Percentiles rank a stretch among this genome's conserved stretches.
phyloP scores from a whole-genome alignment of 78 protist genomes.

The Dictyostelium purpureum region DNA sequence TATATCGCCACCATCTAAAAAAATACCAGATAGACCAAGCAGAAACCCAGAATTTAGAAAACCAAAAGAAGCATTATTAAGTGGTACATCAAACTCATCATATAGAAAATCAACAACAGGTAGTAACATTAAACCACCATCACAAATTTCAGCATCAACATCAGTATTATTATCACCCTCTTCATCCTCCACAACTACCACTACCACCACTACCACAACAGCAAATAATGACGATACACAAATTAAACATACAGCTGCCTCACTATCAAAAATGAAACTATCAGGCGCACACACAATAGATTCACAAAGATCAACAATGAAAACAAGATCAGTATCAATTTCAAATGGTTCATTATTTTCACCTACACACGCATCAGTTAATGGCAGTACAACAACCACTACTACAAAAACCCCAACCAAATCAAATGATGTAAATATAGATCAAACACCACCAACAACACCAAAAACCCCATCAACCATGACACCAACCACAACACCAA shows the following conservation, averaged over 20 bases:
- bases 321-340: slow-evolving; percentile 31
- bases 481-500: background rate
- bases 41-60: slow-evolving; percentile 67
- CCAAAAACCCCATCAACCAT: background rate
- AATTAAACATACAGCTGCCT: slow-evolving; percentile 62
- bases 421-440: background rate
- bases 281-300: background rate
- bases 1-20: background rate
- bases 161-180: background rate
- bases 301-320: slow-evolving; percentile 3
- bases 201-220: background rate
- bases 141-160: slow-evolving; percentile 11
- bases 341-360: slow-evolving; percentile 17
- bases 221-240: background rate
- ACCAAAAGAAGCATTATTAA: slow-evolving; percentile 2
- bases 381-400: background rate
- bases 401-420: background rate
- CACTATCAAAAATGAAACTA: slow-evolving; percentile 31
- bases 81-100: background rate
- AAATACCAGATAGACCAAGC: slow-evolving; percentile 50
- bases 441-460: background rate
- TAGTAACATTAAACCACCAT: background rate
- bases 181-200: background rate
- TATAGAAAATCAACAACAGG: background rate
- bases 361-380: background rate